These are phyloP conservation scores for Teratosphaeriaceae sp. DNA, from an alignment of 2,329 filamentous ascomycete genomes.

Conservation along the genomic window DNA sequence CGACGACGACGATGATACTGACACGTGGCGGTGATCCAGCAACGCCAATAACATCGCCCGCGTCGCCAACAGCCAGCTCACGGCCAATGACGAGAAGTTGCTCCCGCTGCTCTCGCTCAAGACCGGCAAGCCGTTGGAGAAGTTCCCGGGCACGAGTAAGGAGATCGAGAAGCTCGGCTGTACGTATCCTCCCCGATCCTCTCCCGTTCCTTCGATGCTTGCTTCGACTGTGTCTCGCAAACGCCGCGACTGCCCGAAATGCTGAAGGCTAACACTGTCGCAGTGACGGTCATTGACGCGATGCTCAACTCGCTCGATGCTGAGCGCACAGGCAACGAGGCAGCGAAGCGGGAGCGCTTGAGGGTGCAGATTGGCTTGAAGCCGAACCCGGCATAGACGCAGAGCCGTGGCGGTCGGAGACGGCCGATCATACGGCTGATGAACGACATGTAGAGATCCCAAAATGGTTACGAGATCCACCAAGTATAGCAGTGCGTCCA, in stretches of 20 bases:
- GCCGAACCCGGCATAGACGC: conserved; percentile 22
- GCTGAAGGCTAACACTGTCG: conserved; percentile 1
- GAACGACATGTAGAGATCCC: too few relatives aligned
- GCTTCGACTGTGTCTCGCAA: too few relatives aligned
- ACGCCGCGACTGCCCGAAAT: neutral
- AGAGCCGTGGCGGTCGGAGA: neutral
- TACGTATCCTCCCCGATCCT: conserved; percentile 13
- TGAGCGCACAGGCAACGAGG: conserved; percentile 25
- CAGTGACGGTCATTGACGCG: conserved; percentile 23
- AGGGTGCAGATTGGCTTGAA: conserved; percentile 27
- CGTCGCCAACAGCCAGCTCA: conserved; percentile 28
- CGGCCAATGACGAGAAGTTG: conserved; percentile 23
- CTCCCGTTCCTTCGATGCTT: too few relatives aligned
- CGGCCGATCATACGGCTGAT: too few relatives aligned
- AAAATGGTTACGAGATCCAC: too few relatives aligned
- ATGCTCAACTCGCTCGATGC: conserved; percentile 26
- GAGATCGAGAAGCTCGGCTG: conserved; percentile 24
- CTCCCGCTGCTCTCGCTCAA: conserved; percentile 24
- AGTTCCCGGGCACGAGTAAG: conserved; percentile 26
- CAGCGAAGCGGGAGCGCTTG: conserved; percentile 23
- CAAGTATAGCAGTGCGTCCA: too few relatives aligned
- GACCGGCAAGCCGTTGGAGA: conserved; percentile 25
- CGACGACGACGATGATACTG: too few relatives aligned
- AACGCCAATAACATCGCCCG: conserved; percentile 28
- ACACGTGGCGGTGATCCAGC: too few relatives aligned